Base-by-base conservation (phyloP, 768 basidiomycete species). In the Lactarius vividus region DNA sequence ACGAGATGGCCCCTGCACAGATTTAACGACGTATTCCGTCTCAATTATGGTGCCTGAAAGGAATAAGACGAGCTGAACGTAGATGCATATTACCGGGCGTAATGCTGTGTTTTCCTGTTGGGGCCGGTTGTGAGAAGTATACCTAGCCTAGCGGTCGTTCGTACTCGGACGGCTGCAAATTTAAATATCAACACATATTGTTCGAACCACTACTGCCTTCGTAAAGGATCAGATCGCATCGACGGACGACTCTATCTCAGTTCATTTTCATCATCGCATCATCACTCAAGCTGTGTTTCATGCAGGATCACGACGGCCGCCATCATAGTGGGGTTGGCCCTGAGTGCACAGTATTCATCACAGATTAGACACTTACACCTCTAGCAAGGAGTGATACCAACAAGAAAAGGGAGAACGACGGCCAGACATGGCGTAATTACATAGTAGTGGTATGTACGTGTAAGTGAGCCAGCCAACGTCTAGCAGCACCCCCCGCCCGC, bases 21-120 rank as follows among this genome's bases (percentile, higher is more conserved):
- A 62, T 79, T 83, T 73, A 96, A 96, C 76, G 92, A 96, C 75
- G 87, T 96, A 67, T 96, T 97, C 91, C 90, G 92, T 69, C 88
- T 94, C 77, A 92, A 92, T 80, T 84, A 86, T 74, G 89, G 85
- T 70, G 80, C 74, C 74, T 76, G 57, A 70, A 66, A 40, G 20
- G 53, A 35, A 59, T 26, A 28, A 13, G 16, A 57, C 8, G 56
- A 11, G 56, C 13, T 29, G 40, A 54, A 55, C 54, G 61, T 66
- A 67, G 61, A 67, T 55, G 52, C 53, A 57, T 59, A 59, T 35
- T 40, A 23, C 39, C 20, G 33, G n/a, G 55, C 23, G 55, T 65
- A 62, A 55, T 39, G 46, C 31, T 33, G 29, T 7, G 29, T 56
- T 46, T 29, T 56, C 18, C 10, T 56, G 23, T 23, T 26, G 37